A percentile compares a stretch with the other conserved stretches of the same genome.
phyloP scores from a whole-genome alignment of 345 rosid species.

The Eucalyptus polyanthemos region DNA sequence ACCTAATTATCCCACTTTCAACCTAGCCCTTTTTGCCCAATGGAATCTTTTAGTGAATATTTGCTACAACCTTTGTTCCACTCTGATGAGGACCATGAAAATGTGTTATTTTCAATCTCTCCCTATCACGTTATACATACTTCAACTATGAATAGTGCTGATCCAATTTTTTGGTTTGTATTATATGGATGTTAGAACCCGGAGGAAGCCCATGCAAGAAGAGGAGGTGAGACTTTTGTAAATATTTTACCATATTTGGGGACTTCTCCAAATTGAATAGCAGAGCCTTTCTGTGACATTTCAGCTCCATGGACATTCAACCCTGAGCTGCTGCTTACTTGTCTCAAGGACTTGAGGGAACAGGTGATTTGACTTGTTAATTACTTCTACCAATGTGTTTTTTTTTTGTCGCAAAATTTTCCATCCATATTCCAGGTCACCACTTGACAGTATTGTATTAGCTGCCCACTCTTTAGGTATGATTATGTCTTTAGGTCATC shows the following conservation, averaged over 20 bases:
- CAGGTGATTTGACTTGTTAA: constrained; percentile 33
- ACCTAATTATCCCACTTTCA: neutral
- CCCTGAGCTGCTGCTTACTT: constrained; percentile 48
- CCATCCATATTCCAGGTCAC: neutral
- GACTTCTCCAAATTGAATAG: neutral
- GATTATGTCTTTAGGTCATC: neutral
- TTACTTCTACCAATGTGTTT: neutral
- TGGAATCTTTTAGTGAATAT: neutral
- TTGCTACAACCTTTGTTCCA: neutral
- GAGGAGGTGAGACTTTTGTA: constrained; percentile 67
- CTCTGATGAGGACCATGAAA: neutral
- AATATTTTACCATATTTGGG: neutral
- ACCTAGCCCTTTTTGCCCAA: neutral
- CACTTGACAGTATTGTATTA: neutral
- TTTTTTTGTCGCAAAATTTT: neutral
- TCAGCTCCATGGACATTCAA: constrained; percentile 96
- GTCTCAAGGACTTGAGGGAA: constrained; percentile 56
- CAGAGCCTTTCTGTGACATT: constrained; percentile 5
- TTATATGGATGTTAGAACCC: constrained; percentile 41
- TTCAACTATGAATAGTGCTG: neutral
- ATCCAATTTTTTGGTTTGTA: neutral
- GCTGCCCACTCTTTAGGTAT: neutral
- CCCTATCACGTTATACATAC: neutral
- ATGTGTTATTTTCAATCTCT: neutral
- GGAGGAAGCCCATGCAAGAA: constrained; percentile 90